Evolutionary conservation across 805 yeast species (phyloP).

Genomic region (Ogataea glucozyma): DNA sequence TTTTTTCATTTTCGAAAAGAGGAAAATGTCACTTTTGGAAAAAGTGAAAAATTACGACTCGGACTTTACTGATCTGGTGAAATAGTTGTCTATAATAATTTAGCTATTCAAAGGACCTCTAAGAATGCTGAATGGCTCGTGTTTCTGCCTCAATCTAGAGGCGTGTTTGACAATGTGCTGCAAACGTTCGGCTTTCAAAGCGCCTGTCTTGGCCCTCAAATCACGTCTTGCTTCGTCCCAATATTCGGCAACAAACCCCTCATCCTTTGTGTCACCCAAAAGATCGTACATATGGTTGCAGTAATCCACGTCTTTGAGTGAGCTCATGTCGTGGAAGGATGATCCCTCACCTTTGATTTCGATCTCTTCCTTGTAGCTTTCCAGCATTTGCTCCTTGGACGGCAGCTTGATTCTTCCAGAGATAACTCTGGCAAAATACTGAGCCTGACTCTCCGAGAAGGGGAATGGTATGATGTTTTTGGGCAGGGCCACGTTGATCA

Average conservation of each 20-base stretch:
- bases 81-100: neutral
- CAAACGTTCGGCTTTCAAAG: slow-evolving; percentile 32
- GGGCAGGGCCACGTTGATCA: slow-evolving; percentile 43
- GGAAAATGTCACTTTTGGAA: slow-evolving; percentile 20
- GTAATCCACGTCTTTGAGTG: slow-evolving; percentile 62
- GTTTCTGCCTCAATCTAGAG: slow-evolving; percentile 23
- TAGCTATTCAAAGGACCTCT: slow-evolving; percentile 17
- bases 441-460: slow-evolving; percentile 50
- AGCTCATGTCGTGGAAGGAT: slow-evolving; percentile 51
- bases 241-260: slow-evolving; percentile 35
- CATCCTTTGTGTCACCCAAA: slow-evolving; percentile 37
- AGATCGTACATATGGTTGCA: slow-evolving; percentile 46
- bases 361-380: slow-evolving; percentile 36
- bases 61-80: neutral
- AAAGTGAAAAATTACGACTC: slow-evolving; percentile 6
- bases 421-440: slow-evolving; percentile 42
- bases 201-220: slow-evolving; percentile 28
- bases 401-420: slow-evolving; percentile 48
- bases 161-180: slow-evolving; percentile 33
- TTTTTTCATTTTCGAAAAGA: slow-evolving; percentile 46
- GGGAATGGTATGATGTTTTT: slow-evolving; percentile 53
- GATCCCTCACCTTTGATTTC: slow-evolving; percentile 48
- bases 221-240: slow-evolving; percentile 33
- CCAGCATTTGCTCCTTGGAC: slow-evolving; percentile 36
- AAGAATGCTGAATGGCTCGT: slow-evolving; percentile 28